These are phyloP conservation scores for Penicillium sp. DNA, from an alignment of 2,329 filamentous ascomycete species.

Conservation along the genomic window DNA sequence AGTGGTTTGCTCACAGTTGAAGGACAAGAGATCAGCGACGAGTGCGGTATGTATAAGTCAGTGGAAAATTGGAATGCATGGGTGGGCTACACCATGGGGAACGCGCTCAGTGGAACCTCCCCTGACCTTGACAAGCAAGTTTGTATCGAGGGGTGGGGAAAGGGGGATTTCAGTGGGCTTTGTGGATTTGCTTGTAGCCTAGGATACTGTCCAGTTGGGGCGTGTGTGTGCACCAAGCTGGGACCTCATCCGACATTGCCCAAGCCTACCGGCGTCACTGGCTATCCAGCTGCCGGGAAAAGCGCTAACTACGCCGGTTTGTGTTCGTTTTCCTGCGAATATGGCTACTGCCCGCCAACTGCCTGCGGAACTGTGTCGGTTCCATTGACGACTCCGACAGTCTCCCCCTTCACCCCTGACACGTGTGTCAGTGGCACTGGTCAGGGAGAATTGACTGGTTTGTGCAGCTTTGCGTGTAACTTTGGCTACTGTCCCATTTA, in stretches of 20 bases:
- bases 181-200: not conserved
- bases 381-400: not conserved
- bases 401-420: not conserved
- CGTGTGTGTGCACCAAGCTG: not conserved
- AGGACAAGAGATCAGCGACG: too few relatives aligned
- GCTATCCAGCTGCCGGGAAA: not conserved
- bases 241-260: not conserved
- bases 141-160: not conserved
- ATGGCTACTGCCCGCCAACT: not conserved
- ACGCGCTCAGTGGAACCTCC: too few relatives aligned
- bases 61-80: not conserved
- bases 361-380: not conserved
- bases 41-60: too few relatives aligned
- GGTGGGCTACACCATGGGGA: not conserved
- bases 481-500: not conserved
- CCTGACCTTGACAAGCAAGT: not conserved
- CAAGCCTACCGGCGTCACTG: not conserved
- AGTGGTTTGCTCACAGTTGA: too few relatives aligned
- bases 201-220: not conserved
- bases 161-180: not conserved
- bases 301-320: not conserved
- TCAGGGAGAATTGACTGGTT: not conserved
- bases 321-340: not conserved
- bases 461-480: not conserved
- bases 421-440: not conserved